A percentile compares a stretch with the other conserved stretches of the same genome.
These are phyloP conservation scores for Lepidium campestre DNA, from an alignment of 441 rosid genomes.

Conservation along the genomic window DNA sequence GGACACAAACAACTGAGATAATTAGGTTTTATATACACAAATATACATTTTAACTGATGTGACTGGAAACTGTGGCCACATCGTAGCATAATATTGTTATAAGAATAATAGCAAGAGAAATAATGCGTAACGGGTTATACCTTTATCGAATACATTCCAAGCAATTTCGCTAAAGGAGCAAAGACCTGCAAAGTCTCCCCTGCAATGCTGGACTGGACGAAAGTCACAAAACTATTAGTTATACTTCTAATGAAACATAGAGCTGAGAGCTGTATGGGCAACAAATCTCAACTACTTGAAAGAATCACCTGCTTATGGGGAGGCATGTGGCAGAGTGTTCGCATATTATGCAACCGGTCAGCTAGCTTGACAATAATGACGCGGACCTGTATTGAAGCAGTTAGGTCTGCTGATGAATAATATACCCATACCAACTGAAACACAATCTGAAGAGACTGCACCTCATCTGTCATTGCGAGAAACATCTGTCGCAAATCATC, in stretches of 20 bases:
- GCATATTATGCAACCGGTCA: slow-evolving; percentile 97
- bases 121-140: slow-evolving; percentile 29
- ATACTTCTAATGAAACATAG: slow-evolving; percentile 13
- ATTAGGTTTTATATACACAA: slow-evolving; percentile 6
- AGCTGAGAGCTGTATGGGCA: slow-evolving; percentile 9
- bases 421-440: slow-evolving; percentile 12
- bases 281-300: slow-evolving; percentile 12
- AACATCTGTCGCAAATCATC: slow-evolving; percentile 99
- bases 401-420: slow-evolving; percentile 15
- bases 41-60: slow-evolving; percentile 1
- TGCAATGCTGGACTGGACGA: slow-evolving; percentile 85
- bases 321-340: slow-evolving; percentile 94
- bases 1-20: slow-evolving; percentile 2
- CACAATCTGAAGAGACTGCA: slow-evolving; percentile 11
- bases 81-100: neutral
- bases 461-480: slow-evolving; percentile 98
- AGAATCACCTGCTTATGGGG: slow-evolving; percentile 80
- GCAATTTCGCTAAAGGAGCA: slow-evolving; percentile 93
- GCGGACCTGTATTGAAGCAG: slow-evolving; percentile 63
- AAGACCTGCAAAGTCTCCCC: slow-evolving; percentile 93
- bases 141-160: slow-evolving; percentile 98
- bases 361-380: slow-evolving; percentile 98
- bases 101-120: neutral
- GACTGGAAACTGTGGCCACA: neutral
- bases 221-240: slow-evolving; percentile 26